Base-by-base conservation (phyloP, 1,284 basidiomycete species). In the Microstroma glucosiphilum region DNA sequence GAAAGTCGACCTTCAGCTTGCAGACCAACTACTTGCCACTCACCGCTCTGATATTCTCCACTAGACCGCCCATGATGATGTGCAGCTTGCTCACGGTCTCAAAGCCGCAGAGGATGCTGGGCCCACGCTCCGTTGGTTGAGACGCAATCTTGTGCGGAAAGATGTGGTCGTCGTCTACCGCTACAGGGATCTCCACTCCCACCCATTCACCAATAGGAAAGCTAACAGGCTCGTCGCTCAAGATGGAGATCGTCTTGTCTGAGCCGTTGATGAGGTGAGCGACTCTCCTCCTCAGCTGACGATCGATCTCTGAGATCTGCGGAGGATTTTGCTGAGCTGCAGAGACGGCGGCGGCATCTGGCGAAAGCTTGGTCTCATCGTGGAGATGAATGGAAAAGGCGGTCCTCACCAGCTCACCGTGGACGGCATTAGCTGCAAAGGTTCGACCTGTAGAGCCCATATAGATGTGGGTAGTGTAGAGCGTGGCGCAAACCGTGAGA, bases 381-480 rank as follows among this genome's bases (percentile, higher is more conserved):
- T 70, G 63, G 53, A 73, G 25, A 1, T 65, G 63, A 4, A 73
- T 59, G 41, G 69, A 66, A 12, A 60, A 69, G 0, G 69, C 67
- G 17, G 68, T 64, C 1, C 69, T 60, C 23, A 73, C 62, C 0
- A 69, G 67, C 43, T 73, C 71, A 2, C 69, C 71, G 3, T 71
- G 68, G 11, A 68, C 63, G 0, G 71, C 69, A 30, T 73, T 73
- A 55, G 66, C 69, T 1, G 71, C 71, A 19, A 68, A 69, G 57
- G 41, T 64, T 25, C 61, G 57, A 42, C 69, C 67, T 0, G 63
- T 59, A 13, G 68, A 66, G 30, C 71, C 69, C 15, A 73, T 64
- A 46, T 73, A 73, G 62, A 73, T 73, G 61, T 71, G 70, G 42
- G 72, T 68, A 58, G 70, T 70, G 56, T 71, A 71, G 40, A 73